Conservation (phyloP, 129 eudicot genomes). For the Saposhnikovia divaricata region DNA sequence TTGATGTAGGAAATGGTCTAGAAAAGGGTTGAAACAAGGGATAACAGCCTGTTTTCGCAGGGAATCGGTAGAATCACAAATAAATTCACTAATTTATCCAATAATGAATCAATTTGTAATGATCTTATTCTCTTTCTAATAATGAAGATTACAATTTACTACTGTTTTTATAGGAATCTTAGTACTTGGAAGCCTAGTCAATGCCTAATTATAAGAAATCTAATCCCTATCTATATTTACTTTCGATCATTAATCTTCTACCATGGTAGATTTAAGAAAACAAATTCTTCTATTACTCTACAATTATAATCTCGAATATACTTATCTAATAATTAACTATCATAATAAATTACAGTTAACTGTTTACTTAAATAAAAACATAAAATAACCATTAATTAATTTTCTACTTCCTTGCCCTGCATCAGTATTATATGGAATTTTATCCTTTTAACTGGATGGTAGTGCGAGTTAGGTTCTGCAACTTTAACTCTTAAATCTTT, state of each 20-base stretch:
- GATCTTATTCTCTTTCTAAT: too few species aligned
- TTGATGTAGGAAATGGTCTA: background rate
- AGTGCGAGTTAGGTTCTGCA: background rate
- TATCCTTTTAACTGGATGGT: background rate
- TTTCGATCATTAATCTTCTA: too few species aligned
- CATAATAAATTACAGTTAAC: background rate
- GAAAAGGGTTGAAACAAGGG: background rate
- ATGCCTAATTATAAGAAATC: background rate
- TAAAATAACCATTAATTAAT: background rate
- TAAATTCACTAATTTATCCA: background rate
- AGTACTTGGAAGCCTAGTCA: too few species aligned
- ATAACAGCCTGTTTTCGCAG: background rate
- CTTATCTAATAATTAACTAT: too few species aligned
- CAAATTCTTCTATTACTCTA: too few species aligned
- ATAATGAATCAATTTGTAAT: too few species aligned
- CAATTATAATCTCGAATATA: background rate
- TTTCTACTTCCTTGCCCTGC: background rate
- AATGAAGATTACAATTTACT: too few species aligned
- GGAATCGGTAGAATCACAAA: background rate
- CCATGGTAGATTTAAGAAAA: too few species aligned
- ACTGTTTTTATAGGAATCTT: too few species aligned
- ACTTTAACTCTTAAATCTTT: background rate
- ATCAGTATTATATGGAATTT: background rate
- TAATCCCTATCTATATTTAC: too few species aligned
- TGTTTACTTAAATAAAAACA: too few species aligned